Evolutionary conservation across 2,329 filamentous ascomycete genomes (phyloP).

Genomic region (Lanzia echinophila): DNA sequence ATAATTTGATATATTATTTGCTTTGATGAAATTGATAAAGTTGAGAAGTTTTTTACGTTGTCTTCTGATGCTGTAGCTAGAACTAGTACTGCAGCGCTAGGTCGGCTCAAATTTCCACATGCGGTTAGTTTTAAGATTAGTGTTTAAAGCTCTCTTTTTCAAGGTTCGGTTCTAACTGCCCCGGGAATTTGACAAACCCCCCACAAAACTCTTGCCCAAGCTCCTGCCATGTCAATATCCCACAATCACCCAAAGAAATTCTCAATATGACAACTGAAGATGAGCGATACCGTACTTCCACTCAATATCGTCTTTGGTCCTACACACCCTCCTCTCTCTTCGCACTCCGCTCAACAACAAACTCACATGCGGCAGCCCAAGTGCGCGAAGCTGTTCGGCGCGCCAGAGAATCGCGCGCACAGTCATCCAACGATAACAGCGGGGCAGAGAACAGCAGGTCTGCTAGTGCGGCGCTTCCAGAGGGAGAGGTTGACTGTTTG

Average conservation of each 20-base stretch:
- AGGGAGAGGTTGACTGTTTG: constrained; percentile 64
- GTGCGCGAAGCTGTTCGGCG: constrained; percentile 51
- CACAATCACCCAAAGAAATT: not conserved
- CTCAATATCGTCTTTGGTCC: constrained; percentile 89
- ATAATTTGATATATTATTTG: too few species aligned
- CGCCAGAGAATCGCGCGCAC: constrained; percentile 34
- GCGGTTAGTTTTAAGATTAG: too few species aligned
- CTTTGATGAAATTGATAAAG: too few species aligned
- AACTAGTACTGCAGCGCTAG: too few species aligned
- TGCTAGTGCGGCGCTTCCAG: constrained; percentile 17
- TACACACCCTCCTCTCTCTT: constrained; percentile 70
- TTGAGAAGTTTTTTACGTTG: too few species aligned
- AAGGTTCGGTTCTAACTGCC: too few species aligned
- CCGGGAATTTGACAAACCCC: too few species aligned
- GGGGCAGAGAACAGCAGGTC: constrained; percentile 30
- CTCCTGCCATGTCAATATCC: not conserved
- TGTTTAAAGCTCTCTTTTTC: too few species aligned
- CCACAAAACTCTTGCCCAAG: not conserved
- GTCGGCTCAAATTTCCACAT: too few species aligned
- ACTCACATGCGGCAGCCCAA: constrained; percentile 67
- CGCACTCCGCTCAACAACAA: constrained; percentile 70
- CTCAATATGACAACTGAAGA: constrained; percentile 55
- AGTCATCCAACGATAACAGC: constrained; percentile 26
- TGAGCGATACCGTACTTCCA: constrained; percentile 80
- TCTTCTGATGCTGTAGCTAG: too few species aligned